Conservation (phyloP, 2,329 filamentous ascomycete genomes). For the Beauveria varroae region DNA sequence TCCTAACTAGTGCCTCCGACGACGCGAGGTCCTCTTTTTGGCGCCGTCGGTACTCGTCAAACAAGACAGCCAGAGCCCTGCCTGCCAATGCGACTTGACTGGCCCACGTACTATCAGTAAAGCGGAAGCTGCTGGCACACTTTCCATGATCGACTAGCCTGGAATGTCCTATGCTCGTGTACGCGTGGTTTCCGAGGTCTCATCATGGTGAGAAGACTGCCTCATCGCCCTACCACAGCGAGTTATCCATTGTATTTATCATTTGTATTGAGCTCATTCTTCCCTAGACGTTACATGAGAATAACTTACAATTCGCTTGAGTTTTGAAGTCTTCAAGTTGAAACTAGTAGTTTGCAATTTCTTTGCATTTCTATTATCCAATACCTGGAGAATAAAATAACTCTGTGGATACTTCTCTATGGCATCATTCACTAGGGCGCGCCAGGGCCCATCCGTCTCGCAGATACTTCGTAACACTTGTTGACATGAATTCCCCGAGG, state of each 20-base stretch:
- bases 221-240: background rate
- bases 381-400: background rate
- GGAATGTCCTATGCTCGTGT: constrained; percentile 1
- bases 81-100: background rate
- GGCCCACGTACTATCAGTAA: background rate
- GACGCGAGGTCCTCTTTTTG: background rate
- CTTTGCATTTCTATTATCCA: background rate
- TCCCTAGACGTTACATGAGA: too few species aligned
- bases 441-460: background rate
- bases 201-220: background rate
- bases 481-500: too few species aligned
- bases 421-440: background rate
- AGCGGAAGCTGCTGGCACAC: background rate
- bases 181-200: background rate
- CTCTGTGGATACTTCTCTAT: background rate
- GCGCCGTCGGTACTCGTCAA: background rate
- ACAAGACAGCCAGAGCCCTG: background rate
- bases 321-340: background rate
- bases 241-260: background rate
- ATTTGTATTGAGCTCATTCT: background rate
- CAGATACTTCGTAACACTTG: background rate
- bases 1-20: background rate
- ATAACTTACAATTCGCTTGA: background rate
- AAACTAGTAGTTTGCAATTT: background rate
- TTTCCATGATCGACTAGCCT: background rate